Base-by-base conservation (phyloP, 495 filamentous ascomycete species). In the Trichocladium uniseriatum region DNA sequence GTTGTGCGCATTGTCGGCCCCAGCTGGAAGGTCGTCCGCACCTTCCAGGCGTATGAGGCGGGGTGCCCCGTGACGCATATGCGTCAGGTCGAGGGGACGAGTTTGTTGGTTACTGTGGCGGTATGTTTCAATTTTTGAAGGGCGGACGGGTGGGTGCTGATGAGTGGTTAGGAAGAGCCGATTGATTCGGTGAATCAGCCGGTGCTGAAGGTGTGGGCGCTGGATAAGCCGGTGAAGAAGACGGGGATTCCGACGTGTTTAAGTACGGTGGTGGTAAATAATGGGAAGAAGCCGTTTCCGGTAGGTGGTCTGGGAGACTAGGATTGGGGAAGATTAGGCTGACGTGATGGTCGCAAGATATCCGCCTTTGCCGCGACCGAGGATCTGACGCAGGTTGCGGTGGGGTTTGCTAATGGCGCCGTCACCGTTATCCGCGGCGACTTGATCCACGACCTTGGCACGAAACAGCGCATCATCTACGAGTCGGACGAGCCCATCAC, bases 401-500 rank as follows among this genome's bases (percentile, higher is more conserved):
- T 97, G 10, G 92, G 94, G 15, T 98, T 98, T 65, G 92, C 84
- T 20, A 96, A 97, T 65, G 92, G 92, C 16, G 83, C 89, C 9
- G 92, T 98, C 24, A 94, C 88, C 8, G 82, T 96, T 31, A 85
- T 98, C 49, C 79, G 92, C 34, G 92, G 92, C 45, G 92, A 98
- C 66, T 69, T 98, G 39, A 89, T 98, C 50, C 87, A 97, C 63
- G 94, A 97, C 63, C 80, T 89, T 51, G 92, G 92, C n/a, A 86
- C 92, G 31, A 90, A 89, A 62, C 92, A 98, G 64, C 80, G 94
- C 19, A 91, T 91, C 22, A 89, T 98, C 22, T 94, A 94, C 67
- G 92, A 96, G 59, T 95, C 90, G 2, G 89, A 97, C 56, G 92
- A 98, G 57, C 92, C 92, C 0, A 83, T 98, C 32, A 98, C 92